Evolutionary conservation across 179 eudicot species (phyloP).

Genomic region (Camellia oleifera): DNA sequence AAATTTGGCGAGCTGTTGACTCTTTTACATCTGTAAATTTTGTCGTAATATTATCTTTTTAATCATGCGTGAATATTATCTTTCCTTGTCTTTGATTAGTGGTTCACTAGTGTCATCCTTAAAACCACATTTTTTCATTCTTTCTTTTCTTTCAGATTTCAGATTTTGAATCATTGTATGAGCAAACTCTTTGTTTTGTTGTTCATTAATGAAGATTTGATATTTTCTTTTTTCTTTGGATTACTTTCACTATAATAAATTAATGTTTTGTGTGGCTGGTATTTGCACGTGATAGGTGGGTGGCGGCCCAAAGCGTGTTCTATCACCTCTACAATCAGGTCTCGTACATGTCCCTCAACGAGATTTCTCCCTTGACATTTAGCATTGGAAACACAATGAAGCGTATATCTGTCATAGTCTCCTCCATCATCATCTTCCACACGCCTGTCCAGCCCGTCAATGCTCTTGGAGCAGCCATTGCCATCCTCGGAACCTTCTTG

Average conservation of each 20-base stretch:
- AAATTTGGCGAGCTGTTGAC: background rate
- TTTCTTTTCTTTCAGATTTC: background rate
- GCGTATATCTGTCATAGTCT: slow-evolving; percentile 74
- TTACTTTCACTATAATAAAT: background rate
- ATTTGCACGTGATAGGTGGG: slow-evolving; percentile 50
- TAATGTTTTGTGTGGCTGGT: slow-evolving; percentile 8
- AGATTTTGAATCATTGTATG: background rate
- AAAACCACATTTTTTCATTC: background rate
- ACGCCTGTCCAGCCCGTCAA: slow-evolving; percentile 68
- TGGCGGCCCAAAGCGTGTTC: slow-evolving; percentile 71
- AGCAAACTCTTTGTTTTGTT: background rate
- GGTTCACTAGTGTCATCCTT: background rate
- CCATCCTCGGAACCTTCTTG: slow-evolving; percentile 81
- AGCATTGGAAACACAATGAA: slow-evolving; percentile 86
- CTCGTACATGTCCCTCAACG: slow-evolving; percentile 80
- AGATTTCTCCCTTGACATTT: slow-evolving; percentile 77
- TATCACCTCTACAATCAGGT: slow-evolving; percentile 77
- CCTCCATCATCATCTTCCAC: slow-evolving; percentile 77
- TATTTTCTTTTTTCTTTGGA: background rate
- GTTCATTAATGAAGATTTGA: background rate
- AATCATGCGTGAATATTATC: no score
- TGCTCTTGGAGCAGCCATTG: slow-evolving; percentile 80
- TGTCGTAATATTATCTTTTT: no score
- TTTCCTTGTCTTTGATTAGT: background rate
- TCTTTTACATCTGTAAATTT: no score